Base-by-base conservation (phyloP, 1,284 basidiomycete species). In the Tilletiopsis washingtonensis region DNA sequence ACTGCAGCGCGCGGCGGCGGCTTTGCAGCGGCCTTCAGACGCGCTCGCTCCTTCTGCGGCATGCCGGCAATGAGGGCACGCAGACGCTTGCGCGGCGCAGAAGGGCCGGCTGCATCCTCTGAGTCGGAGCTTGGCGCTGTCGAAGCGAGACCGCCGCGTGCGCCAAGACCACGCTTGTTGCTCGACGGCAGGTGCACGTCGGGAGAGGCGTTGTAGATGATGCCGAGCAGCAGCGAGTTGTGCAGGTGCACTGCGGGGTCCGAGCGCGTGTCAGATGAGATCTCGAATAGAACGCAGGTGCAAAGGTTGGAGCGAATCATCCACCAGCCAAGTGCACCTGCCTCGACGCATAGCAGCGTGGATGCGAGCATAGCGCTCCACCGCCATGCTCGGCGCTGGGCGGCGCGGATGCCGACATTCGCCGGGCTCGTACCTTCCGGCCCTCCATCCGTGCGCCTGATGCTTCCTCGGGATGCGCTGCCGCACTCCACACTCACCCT, bases 191-290 rank as follows among this genome's bases (percentile, higher is more conserved):
- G 61, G 5, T 64, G 62, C 9, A 67, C 59, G 40, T 64, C 67
- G 39, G 66, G 57, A 32, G 56, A 62, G 11, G 69, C 69, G 29
- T 76, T 76, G 69, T 75, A 74, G 24, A 77, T 66, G 53, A 77
- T 72, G 23, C 74, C 73, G 40, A 77, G 60, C 43, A 77, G 61
- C 19, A 77, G 61, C 3, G 71, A 63, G 51, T 76, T 76, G 64
- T 77, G 76, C 21, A 76, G 59, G 24, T 74, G 68, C 15, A 75
- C 75, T 75, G 58, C 29, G 3, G n/a, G n/a, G n/a, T n/a, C n/a
- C n/a, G n/a, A n/a, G n/a, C n/a, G n/a, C n/a, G n/a, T 14, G 39
- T 9, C 14, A 20, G 34, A 3, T 2, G 5, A 45, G 25, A 21
- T 29, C 32, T 21, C 19, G 12, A 39, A 20, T n/a, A 29, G 26